phyloP scores from a whole-genome alignment of 305 asterid genomes.

The Fraxinus baroniana region DNA sequence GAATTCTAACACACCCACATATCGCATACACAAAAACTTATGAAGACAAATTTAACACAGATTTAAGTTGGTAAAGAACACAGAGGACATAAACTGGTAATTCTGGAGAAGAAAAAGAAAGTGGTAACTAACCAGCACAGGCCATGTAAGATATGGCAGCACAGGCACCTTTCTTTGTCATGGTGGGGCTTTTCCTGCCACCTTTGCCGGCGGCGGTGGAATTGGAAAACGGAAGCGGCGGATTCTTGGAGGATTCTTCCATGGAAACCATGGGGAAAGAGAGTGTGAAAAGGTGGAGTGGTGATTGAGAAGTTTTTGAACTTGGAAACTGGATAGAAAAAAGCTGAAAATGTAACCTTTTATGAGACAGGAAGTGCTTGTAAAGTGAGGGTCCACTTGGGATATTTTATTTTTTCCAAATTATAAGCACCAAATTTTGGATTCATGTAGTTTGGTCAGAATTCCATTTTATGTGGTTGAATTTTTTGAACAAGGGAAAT shows the following conservation, averaged over 20 bases:
- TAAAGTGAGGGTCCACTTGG: constrained; percentile 23
- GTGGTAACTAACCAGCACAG: constrained; percentile 26
- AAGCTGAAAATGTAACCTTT: not conserved
- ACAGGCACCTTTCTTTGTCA: constrained; percentile 27
- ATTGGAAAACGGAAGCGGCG: not conserved
- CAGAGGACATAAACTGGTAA: not conserved
- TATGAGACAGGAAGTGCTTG: constrained; percentile 12
- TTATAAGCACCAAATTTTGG: not conserved
- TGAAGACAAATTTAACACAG: not conserved
- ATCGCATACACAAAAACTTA: not conserved
- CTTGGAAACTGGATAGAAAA: not conserved
- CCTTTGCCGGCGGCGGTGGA: not conserved
- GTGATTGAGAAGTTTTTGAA: constrained; percentile 1
- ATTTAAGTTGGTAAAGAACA: not conserved
- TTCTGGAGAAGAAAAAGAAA: not conserved
- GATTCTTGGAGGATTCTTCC: constrained; percentile 14
- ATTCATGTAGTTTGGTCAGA: not conserved
- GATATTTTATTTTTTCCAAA: not conserved
- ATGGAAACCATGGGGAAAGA: not conserved
- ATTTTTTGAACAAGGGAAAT: not conserved
- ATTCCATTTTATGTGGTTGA: not conserved
- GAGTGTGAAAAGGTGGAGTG: not conserved
- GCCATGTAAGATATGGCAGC: constrained; percentile 32
- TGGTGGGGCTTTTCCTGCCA: not conserved
- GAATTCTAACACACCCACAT: not conserved